Percentiles rank a stretch among this genome's conserved stretches.
phyloP scores from a whole-genome alignment of 495 filamentous ascomycete species.

The Xylaria scruposa region DNA sequence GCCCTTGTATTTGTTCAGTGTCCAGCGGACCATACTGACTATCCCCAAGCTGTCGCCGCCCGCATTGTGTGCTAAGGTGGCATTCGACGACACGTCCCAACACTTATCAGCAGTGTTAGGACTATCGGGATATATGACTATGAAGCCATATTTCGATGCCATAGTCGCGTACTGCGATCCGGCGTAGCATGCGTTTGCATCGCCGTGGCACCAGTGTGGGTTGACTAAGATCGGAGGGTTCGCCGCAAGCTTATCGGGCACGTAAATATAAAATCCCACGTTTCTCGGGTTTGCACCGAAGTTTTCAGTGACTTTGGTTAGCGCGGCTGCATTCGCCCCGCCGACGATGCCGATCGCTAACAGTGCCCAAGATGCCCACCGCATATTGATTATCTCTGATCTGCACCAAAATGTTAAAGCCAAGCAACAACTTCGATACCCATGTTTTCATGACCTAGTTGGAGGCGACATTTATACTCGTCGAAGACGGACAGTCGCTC shows the following conservation, averaged over 20 bases:
- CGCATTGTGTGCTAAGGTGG: constrained; percentile 62
- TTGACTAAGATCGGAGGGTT: constrained; percentile 63
- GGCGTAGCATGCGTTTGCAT: constrained; percentile 42
- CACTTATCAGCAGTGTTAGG: constrained; percentile 54
- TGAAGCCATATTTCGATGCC: constrained; percentile 57
- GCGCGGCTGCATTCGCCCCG: constrained; percentile 29
- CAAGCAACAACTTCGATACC: background rate
- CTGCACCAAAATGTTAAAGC: background rate
- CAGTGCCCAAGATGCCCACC: constrained; percentile 11
- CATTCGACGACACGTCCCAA: constrained; percentile 65
- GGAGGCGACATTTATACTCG: background rate
- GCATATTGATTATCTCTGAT: constrained; percentile 15
- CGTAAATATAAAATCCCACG: constrained; percentile 62
- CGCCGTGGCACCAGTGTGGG: constrained; percentile 60
- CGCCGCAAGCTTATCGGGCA: constrained; percentile 56
- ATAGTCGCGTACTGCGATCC: constrained; percentile 53
- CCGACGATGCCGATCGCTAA: background rate
- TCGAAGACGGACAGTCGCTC: background rate
- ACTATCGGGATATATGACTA: constrained; percentile 62
- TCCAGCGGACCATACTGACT: constrained; percentile 65
- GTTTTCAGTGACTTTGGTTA: constrained; percentile 44
- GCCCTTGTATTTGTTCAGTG: constrained; percentile 50
- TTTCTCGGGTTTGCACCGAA: constrained; percentile 59
- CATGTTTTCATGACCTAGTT: background rate
- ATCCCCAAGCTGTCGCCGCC: constrained; percentile 66